A percentile compares a stretch with the other conserved stretches of the same genome.
These are phyloP conservation scores for Rhodotorula mucilaginosa DNA, from an alignment of 1,284 basidiomycete genomes.

Conservation along the genomic window DNA sequence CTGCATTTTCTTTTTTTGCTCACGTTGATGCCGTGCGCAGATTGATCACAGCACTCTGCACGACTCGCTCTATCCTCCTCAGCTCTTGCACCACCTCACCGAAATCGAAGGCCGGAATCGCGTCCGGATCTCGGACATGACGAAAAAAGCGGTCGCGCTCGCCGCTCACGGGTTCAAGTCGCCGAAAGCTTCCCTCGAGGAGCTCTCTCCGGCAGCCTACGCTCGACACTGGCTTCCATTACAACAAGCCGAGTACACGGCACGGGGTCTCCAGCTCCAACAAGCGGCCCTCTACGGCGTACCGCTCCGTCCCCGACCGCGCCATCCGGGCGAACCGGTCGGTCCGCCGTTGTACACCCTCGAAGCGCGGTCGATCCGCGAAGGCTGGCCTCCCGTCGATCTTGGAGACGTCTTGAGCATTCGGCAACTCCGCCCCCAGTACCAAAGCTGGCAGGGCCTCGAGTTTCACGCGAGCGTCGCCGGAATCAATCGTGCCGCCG, in stretches of 20 bases:
- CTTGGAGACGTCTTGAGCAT: slow-evolving; percentile 47
- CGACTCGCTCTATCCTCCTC: slow-evolving; percentile 23
- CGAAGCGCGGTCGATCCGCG: slow-evolving; percentile 43
- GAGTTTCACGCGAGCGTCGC: slow-evolving; percentile 47
- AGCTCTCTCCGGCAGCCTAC: slow-evolving; percentile 16
- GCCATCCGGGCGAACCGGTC: slow-evolving; percentile 11
- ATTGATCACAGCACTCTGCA: slow-evolving; percentile 20
- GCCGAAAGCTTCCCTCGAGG: background rate
- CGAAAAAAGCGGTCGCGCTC: background rate
- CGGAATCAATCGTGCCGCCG: slow-evolving; percentile 45
- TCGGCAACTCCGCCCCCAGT: slow-evolving; percentile 43
- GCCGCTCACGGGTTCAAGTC: background rate
- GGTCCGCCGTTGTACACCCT: slow-evolving; percentile 16
- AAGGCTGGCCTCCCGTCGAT: slow-evolving; percentile 47
- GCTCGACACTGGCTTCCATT: slow-evolving; percentile 24
- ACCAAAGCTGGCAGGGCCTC: slow-evolving; percentile 34
- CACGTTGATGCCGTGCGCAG: background rate
- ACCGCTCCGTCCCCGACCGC: slow-evolving; percentile 4
- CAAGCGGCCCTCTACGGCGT: slow-evolving; percentile 24
- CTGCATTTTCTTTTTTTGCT: background rate
- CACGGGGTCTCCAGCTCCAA: slow-evolving; percentile 16
- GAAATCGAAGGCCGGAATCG: slow-evolving; percentile 4
- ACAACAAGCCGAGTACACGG: slow-evolving; percentile 21
- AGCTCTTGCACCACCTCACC: slow-evolving; percentile 2
- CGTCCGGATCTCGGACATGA: background rate